Conservation (phyloP, 2,329 filamentous ascomycete genomes). For the Verticillium isaacii region DNA sequence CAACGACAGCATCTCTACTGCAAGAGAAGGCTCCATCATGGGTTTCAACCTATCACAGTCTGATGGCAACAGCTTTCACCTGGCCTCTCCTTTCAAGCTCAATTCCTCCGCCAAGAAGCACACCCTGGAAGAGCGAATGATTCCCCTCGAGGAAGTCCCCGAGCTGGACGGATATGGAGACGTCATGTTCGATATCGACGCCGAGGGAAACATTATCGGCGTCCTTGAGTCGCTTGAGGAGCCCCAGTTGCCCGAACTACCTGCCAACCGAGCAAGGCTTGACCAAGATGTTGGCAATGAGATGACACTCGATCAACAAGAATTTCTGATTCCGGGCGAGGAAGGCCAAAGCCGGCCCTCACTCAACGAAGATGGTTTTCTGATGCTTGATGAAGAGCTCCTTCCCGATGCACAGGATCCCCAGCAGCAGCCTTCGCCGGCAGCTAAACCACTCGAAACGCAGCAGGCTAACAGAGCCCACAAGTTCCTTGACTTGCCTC, state of each 20-base stretch:
- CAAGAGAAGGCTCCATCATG: conserved; percentile 18
- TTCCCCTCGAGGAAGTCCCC: conserved; percentile 30
- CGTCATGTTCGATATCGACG: conserved; percentile 45
- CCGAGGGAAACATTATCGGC: conserved; percentile 42
- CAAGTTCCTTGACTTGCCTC: background rate
- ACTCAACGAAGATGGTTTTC: background rate
- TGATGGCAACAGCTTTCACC: conserved; percentile 23
- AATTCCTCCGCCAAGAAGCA: conserved; percentile 15
- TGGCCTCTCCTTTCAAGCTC: conserved; percentile 28
- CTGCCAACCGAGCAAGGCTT: conserved; percentile 20
- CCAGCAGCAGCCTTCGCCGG: conserved; percentile 8
- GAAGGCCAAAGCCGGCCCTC: background rate
- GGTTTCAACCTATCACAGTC: conserved; percentile 27
- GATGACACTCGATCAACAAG: background rate
- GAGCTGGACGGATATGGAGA: conserved; percentile 32
- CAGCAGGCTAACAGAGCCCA: background rate
- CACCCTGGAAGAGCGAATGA: conserved; percentile 10
- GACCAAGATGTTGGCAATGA: conserved; percentile 4
- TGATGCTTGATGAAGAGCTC: background rate
- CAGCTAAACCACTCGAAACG: background rate
- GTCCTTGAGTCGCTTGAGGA: conserved; percentile 29
- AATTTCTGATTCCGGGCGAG: background rate
- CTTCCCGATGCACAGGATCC: conserved; percentile 31
- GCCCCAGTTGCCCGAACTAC: conserved; percentile 33
- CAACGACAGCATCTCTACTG: conserved; percentile 23